phyloP scores from a whole-genome alignment of 2,329 filamentous ascomycete genomes.

The Lecanosticta acicola region DNA sequence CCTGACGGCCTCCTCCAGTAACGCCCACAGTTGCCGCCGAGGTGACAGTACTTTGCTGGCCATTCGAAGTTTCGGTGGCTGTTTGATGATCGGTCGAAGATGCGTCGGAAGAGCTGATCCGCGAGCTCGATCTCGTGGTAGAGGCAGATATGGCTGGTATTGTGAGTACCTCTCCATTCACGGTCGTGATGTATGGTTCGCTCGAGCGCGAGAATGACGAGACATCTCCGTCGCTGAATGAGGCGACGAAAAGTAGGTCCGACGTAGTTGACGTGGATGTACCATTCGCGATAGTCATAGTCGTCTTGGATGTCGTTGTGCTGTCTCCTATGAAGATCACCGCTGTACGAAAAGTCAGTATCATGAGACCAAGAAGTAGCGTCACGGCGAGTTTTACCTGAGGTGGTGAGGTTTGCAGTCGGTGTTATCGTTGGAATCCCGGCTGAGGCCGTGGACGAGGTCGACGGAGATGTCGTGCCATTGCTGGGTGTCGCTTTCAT shows the following conservation, averaged over 20 bases:
- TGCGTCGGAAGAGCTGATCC: neutral
- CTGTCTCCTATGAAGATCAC: constrained; percentile 16
- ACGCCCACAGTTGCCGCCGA: constrained; percentile 8
- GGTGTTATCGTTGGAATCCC: neutral
- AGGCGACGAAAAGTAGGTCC: constrained; percentile 20
- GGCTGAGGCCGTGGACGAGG: neutral
- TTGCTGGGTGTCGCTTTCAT: neutral
- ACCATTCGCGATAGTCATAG: constrained; percentile 9
- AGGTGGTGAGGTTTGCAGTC: constrained; percentile 22
- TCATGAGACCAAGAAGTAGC: neutral
- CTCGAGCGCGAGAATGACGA: constrained; percentile 21
- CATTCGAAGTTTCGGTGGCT: neutral
- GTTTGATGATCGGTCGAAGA: constrained; percentile 5
- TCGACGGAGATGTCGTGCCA: neutral
- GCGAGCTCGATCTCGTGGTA: constrained; percentile 9
- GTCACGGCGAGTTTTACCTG: constrained; percentile 19
- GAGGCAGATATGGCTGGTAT: constrained; percentile 15
- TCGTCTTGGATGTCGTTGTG: constrained; percentile 20
- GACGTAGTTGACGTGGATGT: constrained; percentile 9
- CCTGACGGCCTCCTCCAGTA: constrained; percentile 5
- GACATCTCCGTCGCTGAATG: constrained; percentile 23
- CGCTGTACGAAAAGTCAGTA: constrained; percentile 16
- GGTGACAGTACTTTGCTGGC: constrained; percentile 11
- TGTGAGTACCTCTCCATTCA: constrained; percentile 21
- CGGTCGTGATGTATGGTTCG: constrained; percentile 24